Conservation (phyloP, 2,329 filamentous ascomycete genomes). For the Gyromitra esculenta region DNA sequence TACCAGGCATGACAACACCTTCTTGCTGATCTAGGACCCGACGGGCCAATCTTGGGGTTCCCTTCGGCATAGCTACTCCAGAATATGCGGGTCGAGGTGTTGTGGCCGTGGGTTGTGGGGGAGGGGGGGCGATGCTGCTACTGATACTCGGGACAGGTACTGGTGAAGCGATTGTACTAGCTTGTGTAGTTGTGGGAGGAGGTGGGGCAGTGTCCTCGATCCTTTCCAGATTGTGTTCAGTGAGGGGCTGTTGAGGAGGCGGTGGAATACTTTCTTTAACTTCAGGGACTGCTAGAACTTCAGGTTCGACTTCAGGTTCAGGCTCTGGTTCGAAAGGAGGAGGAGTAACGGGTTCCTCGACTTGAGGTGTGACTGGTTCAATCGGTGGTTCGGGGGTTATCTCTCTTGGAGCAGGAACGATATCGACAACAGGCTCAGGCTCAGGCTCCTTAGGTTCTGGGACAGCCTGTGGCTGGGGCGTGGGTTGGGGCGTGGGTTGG, state of each 20-base stretch:
- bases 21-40: constrained; percentile 94
- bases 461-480: constrained; percentile 57
- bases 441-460: constrained; percentile 58
- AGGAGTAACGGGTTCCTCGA: constrained; percentile 62
- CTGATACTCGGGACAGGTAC: constrained; percentile 71
- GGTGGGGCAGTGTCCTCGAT: constrained; percentile 83
- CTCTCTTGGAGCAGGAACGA: constrained; percentile 55
- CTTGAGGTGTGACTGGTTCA: constrained; percentile 64
- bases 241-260: constrained; percentile 66
- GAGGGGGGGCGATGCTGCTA: constrained; percentile 73
- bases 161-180: constrained; percentile 88
- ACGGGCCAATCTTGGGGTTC: constrained; percentile 73
- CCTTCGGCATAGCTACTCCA: constrained; percentile 79
- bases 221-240: constrained; percentile 90
- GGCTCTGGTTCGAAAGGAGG: constrained; percentile 61
- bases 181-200: constrained; percentile 80
- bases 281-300: constrained; percentile 55
- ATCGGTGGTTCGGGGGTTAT: constrained; percentile 61
- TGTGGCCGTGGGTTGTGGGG: constrained; percentile 63
- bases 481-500: constrained; percentile 58
- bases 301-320: constrained; percentile 59
- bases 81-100: constrained; percentile 70
- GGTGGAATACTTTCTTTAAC: constrained; percentile 58
- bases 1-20: constrained; percentile 96
- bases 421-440: constrained; percentile 51